Conservation (phyloP, 2,329 filamentous ascomycete species). For the Neopestalotiopsis rosae region DNA sequence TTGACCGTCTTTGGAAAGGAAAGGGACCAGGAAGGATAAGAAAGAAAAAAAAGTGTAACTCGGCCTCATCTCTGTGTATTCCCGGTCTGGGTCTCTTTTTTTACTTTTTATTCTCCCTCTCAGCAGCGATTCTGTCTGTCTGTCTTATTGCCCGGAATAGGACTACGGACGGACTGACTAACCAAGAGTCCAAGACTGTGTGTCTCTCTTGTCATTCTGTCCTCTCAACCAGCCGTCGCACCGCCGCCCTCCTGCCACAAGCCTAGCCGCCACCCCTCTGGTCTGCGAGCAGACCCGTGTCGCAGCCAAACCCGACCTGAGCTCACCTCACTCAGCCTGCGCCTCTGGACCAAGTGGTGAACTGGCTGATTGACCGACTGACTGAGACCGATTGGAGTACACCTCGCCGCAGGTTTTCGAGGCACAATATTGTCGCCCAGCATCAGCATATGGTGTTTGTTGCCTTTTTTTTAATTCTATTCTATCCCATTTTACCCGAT, state of each 20-base stretch:
- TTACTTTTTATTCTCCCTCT: neutral
- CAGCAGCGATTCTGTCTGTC: neutral
- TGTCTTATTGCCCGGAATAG: neutral
- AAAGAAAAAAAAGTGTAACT: neutral
- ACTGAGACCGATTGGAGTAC: neutral
- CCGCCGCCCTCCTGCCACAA: neutral
- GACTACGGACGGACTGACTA: neutral
- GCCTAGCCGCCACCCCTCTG: neutral
- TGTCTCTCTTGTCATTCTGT: neutral
- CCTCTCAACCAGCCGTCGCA: neutral
- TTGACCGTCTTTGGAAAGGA: constrained; percentile 22
- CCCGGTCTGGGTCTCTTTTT: neutral
- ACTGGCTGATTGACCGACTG: neutral
- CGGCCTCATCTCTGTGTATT: neutral
- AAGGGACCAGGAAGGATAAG: neutral
- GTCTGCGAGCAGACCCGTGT: neutral
- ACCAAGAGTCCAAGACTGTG: neutral
- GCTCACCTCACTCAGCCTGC: neutral
- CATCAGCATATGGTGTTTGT: constrained; percentile 5
- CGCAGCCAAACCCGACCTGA: neutral
- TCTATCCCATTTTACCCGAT: neutral
- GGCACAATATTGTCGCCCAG: constrained; percentile 15
- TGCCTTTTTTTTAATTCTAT: neutral
- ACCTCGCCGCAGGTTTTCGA: constrained; percentile 8
- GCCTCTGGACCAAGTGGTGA: neutral